Evolutionary conservation across 257 asterid genomes (phyloP), one percentile per base, ranked within the genome.

Genomic region (Leonotis leonurus): DNA sequence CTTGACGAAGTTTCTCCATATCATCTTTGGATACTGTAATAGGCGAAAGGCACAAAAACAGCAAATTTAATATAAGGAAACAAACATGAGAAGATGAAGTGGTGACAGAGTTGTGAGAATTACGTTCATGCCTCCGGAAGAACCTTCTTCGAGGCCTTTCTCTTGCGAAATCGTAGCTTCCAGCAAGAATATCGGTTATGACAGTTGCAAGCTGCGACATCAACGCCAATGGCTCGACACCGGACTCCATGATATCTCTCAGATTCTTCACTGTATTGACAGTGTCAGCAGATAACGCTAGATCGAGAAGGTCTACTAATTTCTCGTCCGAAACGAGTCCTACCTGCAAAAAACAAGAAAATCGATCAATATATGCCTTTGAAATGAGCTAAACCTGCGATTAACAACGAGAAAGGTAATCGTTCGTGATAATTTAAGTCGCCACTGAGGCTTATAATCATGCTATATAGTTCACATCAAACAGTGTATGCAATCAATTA

Each of bases 141-240:
- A 93, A 93, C 73, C 90, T 93, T 78, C 95, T 85, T 73, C 82
- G 62, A 63, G 89, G 73, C 66, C 86, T 77, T 64, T 72, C 88
- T 77, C 79, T 87, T 18, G 72, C 62, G 80, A 89, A 75, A 75
- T 85, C 82, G 51, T 81, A 87, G 75, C 94, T 89, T 64, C 97
- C 96, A 60, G 96, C 99, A 71, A 93, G 95, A 75, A 93, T 83
- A 75, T 93, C 97, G 39, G 97, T 93, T 67, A 93, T 89, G 68
- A 85, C 86, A 0, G 96, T 87, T 21, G 99, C 99, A 70, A 93
- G 97, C 78, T 89, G 99, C 3, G 99, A 93, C 96, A 93, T 87
- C 70, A 93, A 77, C 46, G 97, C 89, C 78, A 93, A 75, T 44
- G 99, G 99, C 72, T 93, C 99, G 11, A 89, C 86, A 21, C 99